phyloP scores from a whole-genome alignment of 2,329 filamentous ascomycete genomes.

The Chrysoporthe puriensis region DNA sequence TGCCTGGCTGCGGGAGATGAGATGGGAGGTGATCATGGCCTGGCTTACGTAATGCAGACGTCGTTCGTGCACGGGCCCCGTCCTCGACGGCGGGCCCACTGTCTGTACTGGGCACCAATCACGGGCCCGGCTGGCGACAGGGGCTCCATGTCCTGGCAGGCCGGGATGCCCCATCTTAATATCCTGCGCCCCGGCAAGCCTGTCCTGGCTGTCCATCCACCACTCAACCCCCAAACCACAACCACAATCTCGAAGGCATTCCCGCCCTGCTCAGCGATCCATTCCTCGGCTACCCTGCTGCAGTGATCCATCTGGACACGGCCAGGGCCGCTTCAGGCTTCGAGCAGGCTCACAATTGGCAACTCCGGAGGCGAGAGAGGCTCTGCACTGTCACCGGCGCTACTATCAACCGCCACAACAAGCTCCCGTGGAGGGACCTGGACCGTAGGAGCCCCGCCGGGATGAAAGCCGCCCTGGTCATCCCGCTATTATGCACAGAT shows the following conservation, averaged over 20 bases:
- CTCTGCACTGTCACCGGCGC: neutral
- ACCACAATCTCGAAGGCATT: neutral
- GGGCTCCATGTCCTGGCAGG: neutral
- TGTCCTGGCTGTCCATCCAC: neutral
- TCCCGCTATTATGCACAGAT: neutral
- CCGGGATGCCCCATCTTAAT: neutral
- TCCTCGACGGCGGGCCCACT: neutral
- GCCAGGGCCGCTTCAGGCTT: neutral
- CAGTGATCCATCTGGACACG: neutral
- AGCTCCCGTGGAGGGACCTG: neutral
- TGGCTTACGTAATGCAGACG: neutral
- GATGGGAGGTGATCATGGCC: neutral
- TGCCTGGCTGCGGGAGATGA: constrained; percentile 1
- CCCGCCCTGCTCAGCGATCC: neutral
- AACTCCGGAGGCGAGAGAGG: neutral
- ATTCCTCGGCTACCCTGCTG: neutral
- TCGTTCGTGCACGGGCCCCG: neutral
- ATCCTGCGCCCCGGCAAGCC: neutral
- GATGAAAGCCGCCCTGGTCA: neutral
- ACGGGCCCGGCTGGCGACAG: neutral
- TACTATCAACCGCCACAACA: neutral
- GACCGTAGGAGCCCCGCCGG: neutral
- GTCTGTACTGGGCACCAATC: neutral
- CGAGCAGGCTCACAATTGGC: neutral
- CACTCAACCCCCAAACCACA: neutral